Conservation (phyloP, 2,329 filamentous ascomycete genomes). For the Pseudopithomyces chartarum region DNA sequence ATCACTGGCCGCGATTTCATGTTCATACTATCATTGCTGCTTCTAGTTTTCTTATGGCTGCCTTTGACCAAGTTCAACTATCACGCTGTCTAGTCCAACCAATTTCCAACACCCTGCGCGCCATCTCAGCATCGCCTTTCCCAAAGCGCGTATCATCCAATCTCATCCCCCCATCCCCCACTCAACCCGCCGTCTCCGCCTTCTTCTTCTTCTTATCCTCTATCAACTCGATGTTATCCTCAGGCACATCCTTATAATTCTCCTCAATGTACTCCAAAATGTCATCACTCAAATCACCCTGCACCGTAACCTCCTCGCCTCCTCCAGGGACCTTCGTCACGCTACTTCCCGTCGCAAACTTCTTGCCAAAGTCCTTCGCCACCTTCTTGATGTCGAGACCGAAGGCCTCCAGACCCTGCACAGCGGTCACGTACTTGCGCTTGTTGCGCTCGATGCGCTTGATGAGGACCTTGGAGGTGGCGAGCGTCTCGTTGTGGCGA, state of each 20-base stretch:
- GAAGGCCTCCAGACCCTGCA: constrained; percentile 89
- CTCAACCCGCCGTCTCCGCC: constrained; percentile 22
- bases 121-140: background rate
- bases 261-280: constrained; percentile 89
- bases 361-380: constrained; percentile 96
- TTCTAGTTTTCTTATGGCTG: background rate
- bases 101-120: background rate
- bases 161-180: background rate
- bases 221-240: constrained; percentile 92
- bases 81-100: too few species aligned
- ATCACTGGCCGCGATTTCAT: background rate
- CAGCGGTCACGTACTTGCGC: constrained; percentile 92
- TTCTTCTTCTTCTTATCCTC: constrained; percentile 99
- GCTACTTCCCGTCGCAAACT: constrained; percentile 91
- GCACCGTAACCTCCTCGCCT: constrained; percentile 95
- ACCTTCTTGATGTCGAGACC: constrained; percentile 94
- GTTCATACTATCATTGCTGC: background rate
- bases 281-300: constrained; percentile 95
- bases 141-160: background rate
- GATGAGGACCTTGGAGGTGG: constrained; percentile 82
- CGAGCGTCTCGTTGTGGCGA: constrained; percentile 81
- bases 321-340: constrained; percentile 88
- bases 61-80: too few species aligned
- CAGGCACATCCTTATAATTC: constrained; percentile 86
- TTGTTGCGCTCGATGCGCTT: constrained; percentile 99